Conservation (phyloP, 192 early-diverging fungal species). For the Lunasporangiospora selenospora region DNA sequence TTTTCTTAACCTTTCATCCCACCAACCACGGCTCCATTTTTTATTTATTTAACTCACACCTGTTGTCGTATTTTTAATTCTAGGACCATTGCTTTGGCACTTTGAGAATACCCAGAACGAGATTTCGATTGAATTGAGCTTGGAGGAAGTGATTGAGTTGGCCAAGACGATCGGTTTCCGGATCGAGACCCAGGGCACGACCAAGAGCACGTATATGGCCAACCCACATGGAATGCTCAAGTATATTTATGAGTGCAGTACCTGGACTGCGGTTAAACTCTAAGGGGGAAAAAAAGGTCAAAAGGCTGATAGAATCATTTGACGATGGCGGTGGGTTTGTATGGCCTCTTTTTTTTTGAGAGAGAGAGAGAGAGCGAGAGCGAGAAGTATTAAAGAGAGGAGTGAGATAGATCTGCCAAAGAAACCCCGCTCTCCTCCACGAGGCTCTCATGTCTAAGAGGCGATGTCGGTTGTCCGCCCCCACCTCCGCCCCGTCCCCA, state of each 20-base stretch:
- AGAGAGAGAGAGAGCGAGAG: no score
- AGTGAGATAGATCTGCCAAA: no score
- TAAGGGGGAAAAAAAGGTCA: background rate
- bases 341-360: no score
- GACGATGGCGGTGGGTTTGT: no score
- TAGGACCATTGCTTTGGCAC: conserved; percentile 92
- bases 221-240: conserved; percentile 83
- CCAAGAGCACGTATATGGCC: conserved; percentile 75
- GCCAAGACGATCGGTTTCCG: conserved; percentile 72
- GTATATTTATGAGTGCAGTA: conserved; percentile 80
- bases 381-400: no score
- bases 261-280: conserved; percentile 69
- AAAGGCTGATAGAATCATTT: no score
- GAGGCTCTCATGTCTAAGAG: no score
- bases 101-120: conserved; percentile 88
- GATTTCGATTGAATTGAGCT: conserved; percentile 85
- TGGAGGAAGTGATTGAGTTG: conserved; percentile 79
- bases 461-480: no score
- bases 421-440: no score
- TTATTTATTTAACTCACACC: background rate
- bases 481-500: no score
- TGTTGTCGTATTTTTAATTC: background rate
- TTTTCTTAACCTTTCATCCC: background rate
- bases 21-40: background rate
- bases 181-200: conserved; percentile 67